Evolutionary conservation across 2,329 filamentous ascomycete genomes (phyloP).

Genomic region (Trichophyton benhamiae): DNA sequence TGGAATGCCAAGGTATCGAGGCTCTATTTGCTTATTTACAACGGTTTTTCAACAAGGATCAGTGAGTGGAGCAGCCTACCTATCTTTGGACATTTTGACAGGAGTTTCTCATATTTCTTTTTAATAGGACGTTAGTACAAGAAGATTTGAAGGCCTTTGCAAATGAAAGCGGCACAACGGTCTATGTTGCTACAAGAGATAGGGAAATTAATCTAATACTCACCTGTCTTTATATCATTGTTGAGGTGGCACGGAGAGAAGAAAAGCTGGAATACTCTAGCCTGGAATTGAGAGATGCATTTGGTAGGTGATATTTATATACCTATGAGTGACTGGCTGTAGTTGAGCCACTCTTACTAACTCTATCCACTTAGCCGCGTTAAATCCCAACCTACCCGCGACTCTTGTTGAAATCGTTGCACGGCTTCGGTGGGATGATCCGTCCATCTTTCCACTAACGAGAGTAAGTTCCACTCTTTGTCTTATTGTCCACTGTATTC

Average conservation of each 20-base stretch:
- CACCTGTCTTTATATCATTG: constrained; percentile 31
- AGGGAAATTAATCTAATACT: constrained; percentile 33
- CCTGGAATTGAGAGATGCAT: constrained; percentile 8
- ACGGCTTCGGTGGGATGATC: constrained; percentile 57
- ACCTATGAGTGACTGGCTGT: neutral
- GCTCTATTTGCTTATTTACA: constrained; percentile 28
- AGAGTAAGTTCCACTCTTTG: constrained; percentile 39
- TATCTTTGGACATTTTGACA: neutral
- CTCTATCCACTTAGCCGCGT: constrained; percentile 34
- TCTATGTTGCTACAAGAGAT: constrained; percentile 26
- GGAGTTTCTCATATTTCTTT: neutral
- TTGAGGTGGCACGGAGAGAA: constrained; percentile 31
- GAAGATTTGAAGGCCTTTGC: constrained; percentile 16
- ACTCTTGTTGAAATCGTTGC: constrained; percentile 59
- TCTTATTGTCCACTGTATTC: neutral
- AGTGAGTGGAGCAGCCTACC: constrained; percentile 7
- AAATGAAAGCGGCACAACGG: constrained; percentile 23
- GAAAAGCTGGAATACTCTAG: constrained; percentile 14
- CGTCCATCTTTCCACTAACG: constrained; percentile 43
- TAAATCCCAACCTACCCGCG: constrained; percentile 57
- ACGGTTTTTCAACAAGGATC: constrained; percentile 29
- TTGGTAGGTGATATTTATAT: constrained; percentile 11
- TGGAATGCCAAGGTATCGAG: constrained; percentile 25
- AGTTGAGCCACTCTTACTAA: constrained; percentile 17
- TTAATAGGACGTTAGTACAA: neutral